These are phyloP conservation scores for Cicer cuneatum DNA, from an alignment of 306 rosid genomes.

Conservation along the genomic window DNA sequence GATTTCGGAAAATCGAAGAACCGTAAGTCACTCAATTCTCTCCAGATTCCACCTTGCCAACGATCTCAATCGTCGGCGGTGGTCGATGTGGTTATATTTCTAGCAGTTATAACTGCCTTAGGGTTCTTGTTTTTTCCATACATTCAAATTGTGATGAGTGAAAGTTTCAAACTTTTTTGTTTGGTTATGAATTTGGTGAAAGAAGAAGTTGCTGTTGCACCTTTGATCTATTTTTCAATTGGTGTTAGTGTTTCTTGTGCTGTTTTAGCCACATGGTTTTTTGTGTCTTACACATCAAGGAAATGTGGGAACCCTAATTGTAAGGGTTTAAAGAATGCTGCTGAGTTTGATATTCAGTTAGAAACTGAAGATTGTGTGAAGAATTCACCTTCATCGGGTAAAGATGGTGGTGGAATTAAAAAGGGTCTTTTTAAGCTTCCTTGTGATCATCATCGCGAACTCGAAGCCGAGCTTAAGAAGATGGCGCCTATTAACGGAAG, in stretches of 20 bases:
- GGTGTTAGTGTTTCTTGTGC: slow-evolving; percentile 68
- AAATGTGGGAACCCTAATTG: slow-evolving; percentile 85
- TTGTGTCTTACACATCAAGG: slow-evolving; percentile 63
- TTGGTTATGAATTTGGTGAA: slow-evolving; percentile 53
- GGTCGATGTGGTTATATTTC: slow-evolving; percentile 68
- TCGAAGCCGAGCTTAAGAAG: slow-evolving; percentile 90
- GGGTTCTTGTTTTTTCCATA: slow-evolving; percentile 77
- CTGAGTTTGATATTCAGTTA: slow-evolving; percentile 87
- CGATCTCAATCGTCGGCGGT: slow-evolving; percentile 82
- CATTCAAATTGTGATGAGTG: slow-evolving; percentile 47
- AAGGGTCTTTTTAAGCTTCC: slow-evolving; percentile 83
- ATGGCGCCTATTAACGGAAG: slow-evolving; percentile 94
- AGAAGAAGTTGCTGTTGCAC: slow-evolving; percentile 72
- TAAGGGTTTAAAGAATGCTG: slow-evolving; percentile 80
- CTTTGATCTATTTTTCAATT: slow-evolving; percentile 71
- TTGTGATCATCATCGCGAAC: slow-evolving; percentile 83
- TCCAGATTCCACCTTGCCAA: slow-evolving; percentile 60
- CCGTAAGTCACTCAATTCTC: slow-evolving; percentile 61
- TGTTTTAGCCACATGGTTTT: slow-evolving; percentile 68
- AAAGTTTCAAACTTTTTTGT: slow-evolving; percentile 50
- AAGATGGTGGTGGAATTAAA: slow-evolving; percentile 69
- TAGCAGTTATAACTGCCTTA: slow-evolving; percentile 70
- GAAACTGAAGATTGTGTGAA: slow-evolving; percentile 96
- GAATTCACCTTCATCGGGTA: slow-evolving; percentile 60
- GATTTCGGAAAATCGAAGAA: slow-evolving; percentile 60